Percentiles rank a stretch among this genome's conserved stretches.
Evolutionary conservation across 208 protist species (phyloP).

Genomic region (Trypanosoma mega): DNA sequence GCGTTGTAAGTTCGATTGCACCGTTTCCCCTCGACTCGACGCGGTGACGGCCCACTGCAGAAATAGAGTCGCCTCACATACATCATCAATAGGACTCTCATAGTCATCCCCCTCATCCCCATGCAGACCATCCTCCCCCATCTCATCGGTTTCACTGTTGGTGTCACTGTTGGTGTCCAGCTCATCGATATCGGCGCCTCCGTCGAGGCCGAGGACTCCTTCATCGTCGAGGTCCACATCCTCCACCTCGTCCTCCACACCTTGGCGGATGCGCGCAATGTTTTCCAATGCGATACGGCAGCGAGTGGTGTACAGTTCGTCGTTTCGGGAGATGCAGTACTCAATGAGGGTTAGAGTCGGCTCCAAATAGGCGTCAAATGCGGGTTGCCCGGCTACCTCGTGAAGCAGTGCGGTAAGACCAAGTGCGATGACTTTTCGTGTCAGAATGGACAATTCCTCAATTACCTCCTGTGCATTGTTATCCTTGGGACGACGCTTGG

Average conservation of each 20-base stretch:
- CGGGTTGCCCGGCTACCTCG: constrained; percentile 26
- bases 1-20: constrained; percentile 21
- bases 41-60: constrained; percentile 20
- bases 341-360: constrained; percentile 56
- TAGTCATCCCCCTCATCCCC: constrained; percentile 85
- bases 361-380: constrained; percentile 43
- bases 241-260: constrained; percentile 39
- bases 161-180: constrained; percentile 17
- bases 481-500: background rate
- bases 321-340: constrained; percentile 81
- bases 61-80: constrained; percentile 81
- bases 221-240: constrained; percentile 34
- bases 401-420: constrained; percentile 53
- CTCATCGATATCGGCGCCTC: constrained; percentile 40
- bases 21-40: background rate
- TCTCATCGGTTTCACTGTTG: background rate
- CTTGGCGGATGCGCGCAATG: constrained; percentile 51
- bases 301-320: constrained; percentile 45
- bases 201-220: constrained; percentile 34
- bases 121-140: constrained; percentile 20
- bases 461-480: constrained; percentile 54
- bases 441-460: constrained; percentile 68
- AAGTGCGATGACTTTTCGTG: constrained; percentile 73
- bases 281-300: constrained; percentile 58
- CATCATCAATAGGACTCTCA: constrained; percentile 83